Conservation (phyloP, 108 stramenopile genomes). For the Cyclotella cryptica region DNA sequence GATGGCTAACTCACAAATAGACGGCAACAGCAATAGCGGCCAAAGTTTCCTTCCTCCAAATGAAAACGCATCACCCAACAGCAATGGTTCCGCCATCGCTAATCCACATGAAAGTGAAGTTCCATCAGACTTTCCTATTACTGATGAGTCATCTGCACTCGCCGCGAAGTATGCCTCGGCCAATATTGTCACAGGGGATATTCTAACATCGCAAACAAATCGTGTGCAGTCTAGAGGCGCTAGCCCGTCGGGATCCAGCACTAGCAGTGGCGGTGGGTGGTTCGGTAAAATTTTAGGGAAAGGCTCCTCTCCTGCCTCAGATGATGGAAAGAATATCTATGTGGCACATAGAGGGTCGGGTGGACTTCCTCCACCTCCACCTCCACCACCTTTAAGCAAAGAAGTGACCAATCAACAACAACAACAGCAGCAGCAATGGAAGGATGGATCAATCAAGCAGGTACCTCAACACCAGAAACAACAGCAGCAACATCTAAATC, state of each 20-base stretch:
- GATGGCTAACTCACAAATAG: no score
- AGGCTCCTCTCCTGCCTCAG: neutral
- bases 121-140: neutral
- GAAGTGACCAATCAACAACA: neutral
- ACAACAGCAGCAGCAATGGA: conserved; percentile 9
- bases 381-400: neutral
- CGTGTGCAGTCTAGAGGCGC: neutral
- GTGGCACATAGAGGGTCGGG: neutral
- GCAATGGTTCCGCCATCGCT: no score
- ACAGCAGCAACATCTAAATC: conserved; percentile 9
- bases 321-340: neutral
- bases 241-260: neutral
- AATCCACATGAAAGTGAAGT: neutral
- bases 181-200: conserved; percentile 3
- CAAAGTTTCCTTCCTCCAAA: no score
- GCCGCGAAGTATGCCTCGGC: neutral
- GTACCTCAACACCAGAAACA: neutral
- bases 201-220: neutral
- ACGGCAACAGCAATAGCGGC: no score
- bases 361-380: conserved; percentile 13
- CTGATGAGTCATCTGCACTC: conserved; percentile 3
- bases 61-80: no score
- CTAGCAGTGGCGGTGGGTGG: conserved; percentile 12
- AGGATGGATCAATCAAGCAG: neutral
- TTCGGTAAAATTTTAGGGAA: conserved; percentile 31